Percentiles rank a stretch among this genome's conserved stretches.
Conservation (phyloP, 768 basidiomycete species). For the Tulasnella calospora region DNA sequence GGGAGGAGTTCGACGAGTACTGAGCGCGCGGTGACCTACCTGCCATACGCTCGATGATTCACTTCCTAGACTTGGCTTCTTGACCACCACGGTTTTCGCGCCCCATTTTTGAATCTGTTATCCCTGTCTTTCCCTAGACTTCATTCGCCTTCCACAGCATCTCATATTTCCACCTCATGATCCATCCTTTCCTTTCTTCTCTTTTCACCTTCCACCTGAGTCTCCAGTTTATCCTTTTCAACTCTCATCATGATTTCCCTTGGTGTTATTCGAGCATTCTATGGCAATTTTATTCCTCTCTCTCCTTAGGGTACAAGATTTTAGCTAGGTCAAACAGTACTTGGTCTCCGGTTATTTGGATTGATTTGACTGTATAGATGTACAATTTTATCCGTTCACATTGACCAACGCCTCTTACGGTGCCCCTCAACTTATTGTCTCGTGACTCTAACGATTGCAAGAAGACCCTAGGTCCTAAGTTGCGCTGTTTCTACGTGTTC, state of each 20-base stretch:
- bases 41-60: slow-evolving; percentile 17
- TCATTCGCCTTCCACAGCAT: not conserved
- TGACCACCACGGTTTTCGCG: not conserved
- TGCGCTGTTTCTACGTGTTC: not conserved
- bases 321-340: not conserved
- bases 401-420: not conserved
- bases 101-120: not conserved
- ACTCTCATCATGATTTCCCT: not conserved
- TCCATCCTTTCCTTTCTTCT: not conserved
- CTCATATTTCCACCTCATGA: not conserved
- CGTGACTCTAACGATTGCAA: not conserved
- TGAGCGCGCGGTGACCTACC: slow-evolving; percentile 17
- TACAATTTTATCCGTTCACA: not conserved
- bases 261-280: not conserved
- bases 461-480: not conserved
- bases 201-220: not conserved
- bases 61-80: not conserved
- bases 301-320: not conserved
- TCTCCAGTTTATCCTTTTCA: not conserved
- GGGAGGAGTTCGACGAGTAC: slow-evolving; percentile 10
- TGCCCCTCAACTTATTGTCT: too few species aligned
- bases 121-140: not conserved
- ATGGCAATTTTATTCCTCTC: not conserved
- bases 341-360: not conserved
- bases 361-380: not conserved